Evolutionary conservation across 1,284 basidiomycete genomes (phyloP), one percentile per base, ranked within the genome.

Genomic region (Naganishia cerealis): DNA sequence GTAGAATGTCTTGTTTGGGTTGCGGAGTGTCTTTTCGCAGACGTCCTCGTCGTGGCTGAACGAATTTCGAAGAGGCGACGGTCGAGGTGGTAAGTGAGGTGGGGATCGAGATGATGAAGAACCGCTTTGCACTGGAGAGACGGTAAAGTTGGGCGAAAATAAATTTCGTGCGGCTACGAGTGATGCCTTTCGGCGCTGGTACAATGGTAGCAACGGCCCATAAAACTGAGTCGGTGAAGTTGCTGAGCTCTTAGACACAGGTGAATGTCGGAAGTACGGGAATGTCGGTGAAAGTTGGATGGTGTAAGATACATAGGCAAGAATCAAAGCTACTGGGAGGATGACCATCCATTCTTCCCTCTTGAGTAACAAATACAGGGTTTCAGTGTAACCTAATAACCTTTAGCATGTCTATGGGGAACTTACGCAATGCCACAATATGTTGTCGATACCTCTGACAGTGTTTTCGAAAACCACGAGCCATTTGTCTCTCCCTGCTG

Each of bases 291-390:
- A 42, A 8, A 54, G 29, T 29, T 63, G 61, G 15, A 63, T n/a
- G 21, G 61, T 63, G 39, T 53, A 54, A 18, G 61, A 63, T 29
- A 63, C 39, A 29, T 63, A 63, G 61, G 61, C 50, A 24, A 63
- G 39, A 16, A 63, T 52, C 8, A 54, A 40, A 29, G 61, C 61
- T 1, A 63, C 6, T 53, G 50, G 50, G 21, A 63, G 48, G 15
- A 63, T 24, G 21, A 63, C 42, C 40, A 56, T 43, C 53, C 63
- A 57, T 33, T 57, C 63, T 48, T 66, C 40, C 21, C 56, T 53
- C 63, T 56, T n/a, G 21, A 15, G 10, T 42, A 39, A 38, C 10
- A 40, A 3, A 56, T 3, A 52, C 4, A 21, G 13, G 15, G 26
- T 6, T 43, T 57, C 21, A 48, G 43, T 24, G 8, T 15, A 29